These are phyloP conservation scores for Pulicaria dysenterica DNA, from an alignment of 129 eudicot species.

Conservation along the genomic window DNA sequence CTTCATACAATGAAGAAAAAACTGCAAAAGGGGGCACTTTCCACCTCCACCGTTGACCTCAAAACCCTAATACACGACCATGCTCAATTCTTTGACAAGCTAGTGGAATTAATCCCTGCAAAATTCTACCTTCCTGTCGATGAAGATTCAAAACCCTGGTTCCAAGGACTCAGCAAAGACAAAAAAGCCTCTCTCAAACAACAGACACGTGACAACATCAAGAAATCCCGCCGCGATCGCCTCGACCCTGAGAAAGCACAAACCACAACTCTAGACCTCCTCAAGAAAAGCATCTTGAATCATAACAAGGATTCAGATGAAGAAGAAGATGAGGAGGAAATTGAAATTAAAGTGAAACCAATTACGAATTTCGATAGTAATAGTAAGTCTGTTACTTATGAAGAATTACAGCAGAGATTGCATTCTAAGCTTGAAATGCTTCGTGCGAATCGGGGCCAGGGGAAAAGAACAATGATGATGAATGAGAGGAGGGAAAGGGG, in stretches of 20 bases:
- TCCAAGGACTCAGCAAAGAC: slow-evolving; percentile 72
- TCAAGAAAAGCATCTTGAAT: slow-evolving; percentile 39
- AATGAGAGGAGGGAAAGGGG: slow-evolving; percentile 35
- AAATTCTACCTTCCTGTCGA: slow-evolving; percentile 70
- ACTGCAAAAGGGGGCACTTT: slow-evolving; percentile 25
- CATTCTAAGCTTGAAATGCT: slow-evolving; percentile 58
- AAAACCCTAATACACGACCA: slow-evolving; percentile 50
- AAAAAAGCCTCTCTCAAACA: slow-evolving; percentile 67
- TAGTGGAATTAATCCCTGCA: slow-evolving; percentile 74
- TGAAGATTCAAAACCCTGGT: slow-evolving; percentile 69
- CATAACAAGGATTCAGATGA: slow-evolving; percentile 21
- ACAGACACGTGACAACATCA: slow-evolving; percentile 66
- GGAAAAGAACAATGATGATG: slow-evolving; percentile 45
- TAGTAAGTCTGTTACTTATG: slow-evolving; percentile 64
- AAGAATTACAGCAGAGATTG: slow-evolving; percentile 61
- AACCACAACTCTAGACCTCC: slow-evolving; percentile 61
- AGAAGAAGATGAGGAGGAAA: slow-evolving; percentile 37
- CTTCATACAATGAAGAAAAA: slow-evolving; percentile 47
- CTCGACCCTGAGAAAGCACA: slow-evolving; percentile 71
- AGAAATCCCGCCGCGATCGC: slow-evolving; percentile 77
- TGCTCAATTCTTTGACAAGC: slow-evolving; percentile 68
- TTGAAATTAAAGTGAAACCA: slow-evolving; percentile 40
- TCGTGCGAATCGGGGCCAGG: slow-evolving; percentile 60
- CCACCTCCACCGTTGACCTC: slow-evolving; percentile 39
- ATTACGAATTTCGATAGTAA: slow-evolving; percentile 34